Evolutionary conservation across 176 grass and related monocot genomes (phyloP).

Genomic region (Avena atlantica): DNA sequence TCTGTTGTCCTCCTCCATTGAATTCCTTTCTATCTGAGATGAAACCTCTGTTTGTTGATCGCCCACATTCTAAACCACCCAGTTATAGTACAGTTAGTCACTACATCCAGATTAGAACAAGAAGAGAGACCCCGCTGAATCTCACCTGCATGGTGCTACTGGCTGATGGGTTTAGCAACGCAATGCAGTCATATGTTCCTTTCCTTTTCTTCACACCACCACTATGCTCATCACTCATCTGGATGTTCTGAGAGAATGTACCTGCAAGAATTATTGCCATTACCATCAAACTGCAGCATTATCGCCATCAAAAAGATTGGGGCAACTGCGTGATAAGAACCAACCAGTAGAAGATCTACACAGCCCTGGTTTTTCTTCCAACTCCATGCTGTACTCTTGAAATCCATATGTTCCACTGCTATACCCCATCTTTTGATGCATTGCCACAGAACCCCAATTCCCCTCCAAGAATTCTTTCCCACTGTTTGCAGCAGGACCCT

Average conservation of each 20-base stretch:
- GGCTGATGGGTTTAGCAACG: conserved; percentile 40
- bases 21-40: conserved; percentile 50
- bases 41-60: conserved; percentile 61
- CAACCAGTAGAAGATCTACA: conserved; percentile 54
- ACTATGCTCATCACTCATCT: conserved; percentile 57
- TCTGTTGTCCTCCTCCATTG: conserved; percentile 54
- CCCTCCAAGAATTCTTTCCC: conserved; percentile 56
- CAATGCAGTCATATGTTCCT: conserved; percentile 39
- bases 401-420: conserved; percentile 56
- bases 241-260: conserved; percentile 62
- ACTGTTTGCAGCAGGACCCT: conserved; percentile 50
- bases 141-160: conserved; percentile 52
- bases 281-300: conserved; percentile 36
- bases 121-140: neutral
- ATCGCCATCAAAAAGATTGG: neutral
- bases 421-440: conserved; percentile 75
- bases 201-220: conserved; percentile 68
- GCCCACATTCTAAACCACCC: conserved; percentile 47
- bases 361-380: conserved; percentile 50
- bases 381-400: conserved; percentile 53
- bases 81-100: conserved; percentile 27
- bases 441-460: conserved; percentile 64
- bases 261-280: conserved; percentile 22
- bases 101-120: conserved; percentile 16
- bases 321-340: neutral